phyloP scores from a whole-genome alignment of 192 early-diverging fungal genomes.

The Cetraspora pellucida region DNA sequence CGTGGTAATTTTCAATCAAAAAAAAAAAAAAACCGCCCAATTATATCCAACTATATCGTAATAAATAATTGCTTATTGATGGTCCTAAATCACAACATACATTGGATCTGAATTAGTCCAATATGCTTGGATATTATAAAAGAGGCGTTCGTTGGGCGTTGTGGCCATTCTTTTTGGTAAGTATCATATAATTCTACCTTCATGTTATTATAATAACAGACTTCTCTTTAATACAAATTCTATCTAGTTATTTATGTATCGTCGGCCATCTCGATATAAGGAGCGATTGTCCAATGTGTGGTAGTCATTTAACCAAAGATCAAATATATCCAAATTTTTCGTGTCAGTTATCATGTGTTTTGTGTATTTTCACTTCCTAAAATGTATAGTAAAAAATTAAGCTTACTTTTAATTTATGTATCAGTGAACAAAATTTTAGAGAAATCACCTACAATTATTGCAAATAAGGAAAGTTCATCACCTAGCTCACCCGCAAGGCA shows the following conservation, averaged over 20 bases:
- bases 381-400: background rate
- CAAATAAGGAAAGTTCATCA: slow-evolving; percentile 5
- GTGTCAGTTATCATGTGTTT: slow-evolving; percentile 48
- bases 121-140: slow-evolving; percentile 74
- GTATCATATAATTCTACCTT: background rate
- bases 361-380: background rate
- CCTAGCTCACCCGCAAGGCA: slow-evolving; percentile 28
- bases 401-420: slow-evolving; percentile 10
- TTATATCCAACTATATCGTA: no score
- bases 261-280: slow-evolving; percentile 60
- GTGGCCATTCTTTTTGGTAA: slow-evolving; percentile 88
- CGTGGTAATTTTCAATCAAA: no score
- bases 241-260: slow-evolving; percentile 70
- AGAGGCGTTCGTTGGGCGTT: slow-evolving; percentile 76
- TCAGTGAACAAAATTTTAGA: slow-evolving; percentile 51
- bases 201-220: background rate
- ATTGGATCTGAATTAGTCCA: slow-evolving; percentile 49
- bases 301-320: slow-evolving; percentile 53
- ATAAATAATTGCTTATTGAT: background rate
- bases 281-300: slow-evolving; percentile 74
- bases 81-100: background rate
- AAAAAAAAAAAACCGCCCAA: no score
- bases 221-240: background rate
- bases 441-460: slow-evolving; percentile 31
- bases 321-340: slow-evolving; percentile 86